Base-by-base conservation (phyloP, 2,329 filamentous ascomycete species). In the Aspergillus fructus region DNA sequence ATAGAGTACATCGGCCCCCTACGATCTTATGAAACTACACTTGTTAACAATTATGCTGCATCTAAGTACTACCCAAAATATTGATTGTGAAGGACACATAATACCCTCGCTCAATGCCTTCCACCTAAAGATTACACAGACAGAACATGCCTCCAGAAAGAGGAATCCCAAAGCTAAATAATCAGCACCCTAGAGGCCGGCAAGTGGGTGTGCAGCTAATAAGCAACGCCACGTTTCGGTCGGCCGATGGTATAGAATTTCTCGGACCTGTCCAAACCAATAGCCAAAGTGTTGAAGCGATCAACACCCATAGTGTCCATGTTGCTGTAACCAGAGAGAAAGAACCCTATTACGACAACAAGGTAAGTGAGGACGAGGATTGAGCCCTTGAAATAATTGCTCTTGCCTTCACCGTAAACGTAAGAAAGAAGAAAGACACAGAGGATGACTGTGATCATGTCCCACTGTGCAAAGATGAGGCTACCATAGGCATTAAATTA, bases 311-410 rank as follows among this genome's bases (percentile, higher is more conserved):
- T 76, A 21, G 68, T 68, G 27, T 83, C 78, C 56, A 82, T 73
- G 62, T 82, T 81, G 61, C 79, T 83, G 69, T 83, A 89, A 23
- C 85, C 83, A 52, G 91, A 91, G 58, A 96, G 89, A 76, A 91
- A 97, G 79, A 96, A 99, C 1, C 94, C 94, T 45, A 91, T 85
- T 27, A 97, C 80, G 49, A 99, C 91, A 27, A 97, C 94, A 23
- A 97, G 76, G 73, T 99, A 99, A 34, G 91, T 94, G 50, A 99
- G 80, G 62, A 97, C 86, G 52, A 99, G 81, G 66, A 97, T 97
- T 63, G 91, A 96, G 51, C 94, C 94, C 79, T 99, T 99, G 85
- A 99, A 99, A 76, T 99, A 99, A 76, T 99, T 99, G 80, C 93
- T 97, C 85, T 99, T 99, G 41, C 94, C 94, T 77, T 99, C 94